Evolutionary conservation across 441 rosid species (phyloP), one percentile per base, ranked within the genome.

Genomic region (Erysimum pusillum): DNA sequence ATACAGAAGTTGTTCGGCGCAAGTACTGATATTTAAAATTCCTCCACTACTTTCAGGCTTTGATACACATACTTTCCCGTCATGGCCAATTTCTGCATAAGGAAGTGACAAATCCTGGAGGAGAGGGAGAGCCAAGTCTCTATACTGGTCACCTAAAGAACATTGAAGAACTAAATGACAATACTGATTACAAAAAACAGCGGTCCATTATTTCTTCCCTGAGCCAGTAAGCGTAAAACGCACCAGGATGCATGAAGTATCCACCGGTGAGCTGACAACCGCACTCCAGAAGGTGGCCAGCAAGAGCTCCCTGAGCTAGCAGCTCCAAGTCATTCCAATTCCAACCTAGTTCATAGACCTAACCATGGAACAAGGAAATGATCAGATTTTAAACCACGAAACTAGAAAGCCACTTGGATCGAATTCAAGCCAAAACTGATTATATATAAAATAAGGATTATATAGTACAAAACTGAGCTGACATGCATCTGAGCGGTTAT

Each of bases 201-300:
- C 28, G 28, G 38, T 13, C 7, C 46, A 52, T 25, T 13, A 41
- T 20, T 9, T 17, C 14, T 46, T 54, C 57, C 69, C 38, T 8
- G 69, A 32, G 60, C 59, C 69, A 67, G 52, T 35, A 67, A 70
- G 57, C 15, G 32, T 25, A 56, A 77, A 75, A 39, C 44, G 80
- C 66, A 94, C 98, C 94, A 77, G 98, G 97, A 85, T 94, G 98
- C 97, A 92, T 88, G 90, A 89, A 94, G 85, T 90, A 94, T 71
- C 98, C 98, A 63, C 97, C 97, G 18, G 97, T 94, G 54, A 94
- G 95, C 81, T 94, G 98, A 83, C 97, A 92, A 78, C 98, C 97
- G 45, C 98, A 94, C 80, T 92, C 98, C 61, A 94, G 76, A 79
- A 92, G 97, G 74, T 94, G 98, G 53, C 97, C 96, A 58, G 95